phyloP scores from a whole-genome alignment of 441 rosid species.

The Theobroma grandiflorum region DNA sequence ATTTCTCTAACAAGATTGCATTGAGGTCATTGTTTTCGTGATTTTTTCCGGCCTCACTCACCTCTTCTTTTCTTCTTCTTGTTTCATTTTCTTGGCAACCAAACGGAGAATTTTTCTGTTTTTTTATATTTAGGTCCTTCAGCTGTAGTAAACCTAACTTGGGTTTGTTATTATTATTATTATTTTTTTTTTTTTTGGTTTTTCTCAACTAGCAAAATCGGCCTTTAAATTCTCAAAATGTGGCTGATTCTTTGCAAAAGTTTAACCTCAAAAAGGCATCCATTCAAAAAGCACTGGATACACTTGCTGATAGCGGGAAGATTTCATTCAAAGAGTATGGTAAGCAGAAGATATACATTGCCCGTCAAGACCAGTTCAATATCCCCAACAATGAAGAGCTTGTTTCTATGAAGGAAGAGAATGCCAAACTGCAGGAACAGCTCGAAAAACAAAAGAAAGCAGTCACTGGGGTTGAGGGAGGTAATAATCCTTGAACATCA shows the following conservation, averaged over 20 bases:
- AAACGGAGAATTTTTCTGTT: not conserved
- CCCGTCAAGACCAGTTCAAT: slow-evolving; percentile 90
- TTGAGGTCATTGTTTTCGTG: not conserved
- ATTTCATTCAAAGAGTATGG: slow-evolving; percentile 93
- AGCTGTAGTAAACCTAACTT: slow-evolving; percentile 13
- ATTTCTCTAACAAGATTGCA: not conserved
- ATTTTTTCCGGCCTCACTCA: not conserved
- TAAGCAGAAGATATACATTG: slow-evolving; percentile 89
- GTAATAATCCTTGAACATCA: slow-evolving; percentile 38
- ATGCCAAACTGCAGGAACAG: slow-evolving; percentile 65
- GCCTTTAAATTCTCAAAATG: slow-evolving; percentile 87
- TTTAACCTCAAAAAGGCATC: slow-evolving; percentile 90
- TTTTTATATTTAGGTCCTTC: slow-evolving; percentile 14
- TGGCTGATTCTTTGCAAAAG: slow-evolving; percentile 89
- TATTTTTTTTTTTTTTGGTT: not conserved
- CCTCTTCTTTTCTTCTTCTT: not conserved
- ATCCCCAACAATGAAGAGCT: slow-evolving; percentile 89
- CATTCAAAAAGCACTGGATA: slow-evolving; percentile 82
- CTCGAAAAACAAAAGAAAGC: slow-evolving; percentile 65
- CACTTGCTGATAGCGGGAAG: slow-evolving; percentile 72
- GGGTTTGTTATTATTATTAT: not conserved
- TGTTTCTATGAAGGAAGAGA: slow-evolving; percentile 81
- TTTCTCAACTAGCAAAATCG: slow-evolving; percentile 72
- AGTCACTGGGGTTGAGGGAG: slow-evolving; percentile 69
- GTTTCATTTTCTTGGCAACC: slow-evolving; percentile 4